These are phyloP conservation scores for Cyanidium caldarium DNA, from an alignment of 23 red algal species.

Conservation along the genomic window DNA sequence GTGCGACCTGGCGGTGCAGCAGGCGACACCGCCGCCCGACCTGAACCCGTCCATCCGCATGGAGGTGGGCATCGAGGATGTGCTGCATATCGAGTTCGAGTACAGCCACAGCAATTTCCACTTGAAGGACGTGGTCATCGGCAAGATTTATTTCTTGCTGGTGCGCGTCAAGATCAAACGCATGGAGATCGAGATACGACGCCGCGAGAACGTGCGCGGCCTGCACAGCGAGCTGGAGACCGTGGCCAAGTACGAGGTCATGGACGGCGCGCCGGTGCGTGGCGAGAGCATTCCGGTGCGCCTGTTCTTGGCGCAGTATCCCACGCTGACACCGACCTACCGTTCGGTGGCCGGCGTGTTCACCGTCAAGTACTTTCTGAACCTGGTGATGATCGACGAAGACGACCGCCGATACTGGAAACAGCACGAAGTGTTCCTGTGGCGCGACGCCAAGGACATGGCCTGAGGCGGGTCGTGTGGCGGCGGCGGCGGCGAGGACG, in stretches of 20 bases:
- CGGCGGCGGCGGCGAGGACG: no score
- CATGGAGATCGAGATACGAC: slow-evolving; percentile 93
- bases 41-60: slow-evolving; percentile 31
- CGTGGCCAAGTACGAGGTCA: slow-evolving; percentile 89
- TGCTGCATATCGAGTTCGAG: slow-evolving; percentile 91
- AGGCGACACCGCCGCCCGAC: slow-evolving; percentile 2
- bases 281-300: slow-evolving; percentile 75
- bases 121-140: slow-evolving; percentile 67
- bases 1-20: slow-evolving; percentile 57
- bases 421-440: slow-evolving; percentile 55
- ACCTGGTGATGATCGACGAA: slow-evolving; percentile 84
- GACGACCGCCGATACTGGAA: slow-evolving; percentile 92
- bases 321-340: slow-evolving; percentile 77
- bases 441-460: no score
- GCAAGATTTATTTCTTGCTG: slow-evolving; percentile 76
- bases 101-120: slow-evolving; percentile 66
- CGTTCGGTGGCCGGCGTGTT: slow-evolving; percentile 74
- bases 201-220: slow-evolving; percentile 45
- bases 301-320: slow-evolving; percentile 64
- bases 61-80: slow-evolving; percentile 96
- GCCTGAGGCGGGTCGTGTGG: no score
- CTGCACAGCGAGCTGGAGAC: slow-evolving; percentile 75
- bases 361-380: slow-evolving; percentile 87
- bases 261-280: slow-evolving; percentile 66
- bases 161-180: slow-evolving; percentile 80